Conservation (phyloP, 2,329 filamentous ascomycete species). For the Raffaelea arxii region DNA sequence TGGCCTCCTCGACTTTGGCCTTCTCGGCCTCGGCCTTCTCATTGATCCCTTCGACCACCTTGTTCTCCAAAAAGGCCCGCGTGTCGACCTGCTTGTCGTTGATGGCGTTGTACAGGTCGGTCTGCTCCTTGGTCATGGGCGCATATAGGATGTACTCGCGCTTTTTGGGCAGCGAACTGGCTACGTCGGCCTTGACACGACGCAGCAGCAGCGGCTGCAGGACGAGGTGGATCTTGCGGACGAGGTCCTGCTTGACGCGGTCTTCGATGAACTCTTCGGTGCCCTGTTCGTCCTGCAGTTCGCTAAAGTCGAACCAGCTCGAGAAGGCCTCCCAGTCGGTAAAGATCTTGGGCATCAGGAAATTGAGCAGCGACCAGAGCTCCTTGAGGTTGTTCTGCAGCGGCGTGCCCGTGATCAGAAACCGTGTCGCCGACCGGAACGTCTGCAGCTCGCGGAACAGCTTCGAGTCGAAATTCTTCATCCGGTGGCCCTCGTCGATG, state of each 20-base stretch:
- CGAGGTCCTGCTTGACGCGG: constrained; percentile 64
- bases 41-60: constrained; percentile 57
- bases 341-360: constrained; percentile 85
- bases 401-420: constrained; percentile 90
- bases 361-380: constrained; percentile 89
- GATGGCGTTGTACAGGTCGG: constrained; percentile 70
- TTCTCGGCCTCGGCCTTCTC: constrained; percentile 22
- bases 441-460: constrained; percentile 81
- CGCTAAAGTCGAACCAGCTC: constrained; percentile 94
- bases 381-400: constrained; percentile 94
- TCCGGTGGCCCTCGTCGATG: constrained; percentile 91
- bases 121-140: constrained; percentile 81
- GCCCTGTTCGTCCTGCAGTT: constrained; percentile 71
- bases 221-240: constrained; percentile 88
- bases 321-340: constrained; percentile 90
- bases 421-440: constrained; percentile 80
- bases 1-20: constrained; percentile 15
- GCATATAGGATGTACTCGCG: constrained; percentile 93
- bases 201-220: constrained; percentile 84
- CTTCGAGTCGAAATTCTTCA: constrained; percentile 94
- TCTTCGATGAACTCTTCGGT: constrained; percentile 73
- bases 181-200: constrained; percentile 87
- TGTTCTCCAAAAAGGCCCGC: constrained; percentile 73
- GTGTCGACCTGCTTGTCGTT: constrained; percentile 48
- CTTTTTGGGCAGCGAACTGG: constrained; percentile 86